Evolutionary conservation across 805 yeast species (phyloP), one percentile per base, ranked within the genome.

Genomic region (Kockiozyma suomiensis): DNA sequence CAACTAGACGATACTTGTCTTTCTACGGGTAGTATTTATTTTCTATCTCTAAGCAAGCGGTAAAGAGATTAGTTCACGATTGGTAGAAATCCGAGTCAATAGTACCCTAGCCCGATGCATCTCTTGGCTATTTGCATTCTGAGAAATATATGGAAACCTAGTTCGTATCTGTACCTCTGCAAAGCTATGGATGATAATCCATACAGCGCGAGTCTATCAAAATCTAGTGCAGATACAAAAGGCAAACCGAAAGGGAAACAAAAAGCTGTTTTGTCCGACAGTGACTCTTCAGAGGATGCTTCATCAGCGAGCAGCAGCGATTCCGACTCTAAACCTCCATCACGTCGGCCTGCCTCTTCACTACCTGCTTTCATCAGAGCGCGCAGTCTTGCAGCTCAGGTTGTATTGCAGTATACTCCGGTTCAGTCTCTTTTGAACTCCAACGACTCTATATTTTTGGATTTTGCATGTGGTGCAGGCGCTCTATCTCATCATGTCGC

Each of bases 381-480:
- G 12, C 37, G 55, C 4, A 10, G 12, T 12, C 52, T 50, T 17
- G 60, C 60, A 3, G 55, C 60, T 15, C 35, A 25, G 30, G 42
- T 42, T n/a, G 37, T 56, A 21, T n/a, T 30, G 17, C 26, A 38
- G 19, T 32, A 35, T 19, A 38, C 28, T 28, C 56, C 50, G 2
- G 8, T 51, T 28, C 45, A 50, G 7, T 2, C 47, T 12, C 19
- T 25, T 1, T 5, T 49, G 1, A 21, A 26, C 4, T 23, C 42
- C 2, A 25, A n/a, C 7, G 53, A 38, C 33, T n/a, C 58, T 5
- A 15, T 32, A 12, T 4, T 61, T 15, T 50, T 61, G 2, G 65
- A 61, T 23, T 62, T 62, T 28, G 64, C 62, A 6, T 62, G 66
- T 33, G 64, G 64, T 17, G n/a, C 61, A 5, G 66, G 66, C 25